Conservation (phyloP, 176 grass and related monocot species). For the Chrysopogon serrulatus region DNA sequence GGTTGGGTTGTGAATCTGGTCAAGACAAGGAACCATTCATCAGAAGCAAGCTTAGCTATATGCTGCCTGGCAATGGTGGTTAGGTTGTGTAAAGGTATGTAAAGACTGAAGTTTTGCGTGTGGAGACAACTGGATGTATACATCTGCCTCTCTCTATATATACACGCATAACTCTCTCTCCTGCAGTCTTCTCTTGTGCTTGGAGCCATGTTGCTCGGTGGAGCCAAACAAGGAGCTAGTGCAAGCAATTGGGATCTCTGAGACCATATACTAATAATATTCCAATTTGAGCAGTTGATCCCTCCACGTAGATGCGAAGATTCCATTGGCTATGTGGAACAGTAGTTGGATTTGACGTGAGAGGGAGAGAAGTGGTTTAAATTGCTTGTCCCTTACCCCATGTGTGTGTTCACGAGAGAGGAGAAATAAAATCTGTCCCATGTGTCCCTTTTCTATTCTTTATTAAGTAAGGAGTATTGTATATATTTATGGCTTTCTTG, state of each 20-base stretch:
- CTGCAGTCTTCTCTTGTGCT: not conserved
- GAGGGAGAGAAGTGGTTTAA: not conserved
- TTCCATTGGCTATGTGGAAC: constrained; percentile 12
- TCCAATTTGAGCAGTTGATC: constrained; percentile 49
- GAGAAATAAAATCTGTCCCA: constrained; percentile 1
- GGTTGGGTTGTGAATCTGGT: not conserved
- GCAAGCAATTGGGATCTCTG: constrained; percentile 19
- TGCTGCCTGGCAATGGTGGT: constrained; percentile 22
- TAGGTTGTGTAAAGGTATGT: not conserved
- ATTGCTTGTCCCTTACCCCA: constrained; percentile 19
- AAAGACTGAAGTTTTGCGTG: not conserved
- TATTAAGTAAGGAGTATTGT: not conserved
- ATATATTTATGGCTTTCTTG: not conserved
- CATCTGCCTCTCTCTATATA: not conserved
- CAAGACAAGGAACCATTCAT: constrained; percentile 17
- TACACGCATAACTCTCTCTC: not conserved
- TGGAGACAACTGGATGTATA: not conserved
- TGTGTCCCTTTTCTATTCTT: not conserved
- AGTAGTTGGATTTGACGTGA: constrained; percentile 34
- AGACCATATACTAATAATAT: constrained; percentile 43
- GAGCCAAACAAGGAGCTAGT: constrained; percentile 21
- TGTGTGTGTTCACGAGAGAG: constrained; percentile 6
- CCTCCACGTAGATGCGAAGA: constrained; percentile 50
- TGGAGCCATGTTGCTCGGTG: constrained; percentile 22
- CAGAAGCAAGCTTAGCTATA: not conserved